Evolutionary conservation across 208 protist genomes (phyloP).

Genomic region (Herpetomonas samuelpessoai): DNA sequence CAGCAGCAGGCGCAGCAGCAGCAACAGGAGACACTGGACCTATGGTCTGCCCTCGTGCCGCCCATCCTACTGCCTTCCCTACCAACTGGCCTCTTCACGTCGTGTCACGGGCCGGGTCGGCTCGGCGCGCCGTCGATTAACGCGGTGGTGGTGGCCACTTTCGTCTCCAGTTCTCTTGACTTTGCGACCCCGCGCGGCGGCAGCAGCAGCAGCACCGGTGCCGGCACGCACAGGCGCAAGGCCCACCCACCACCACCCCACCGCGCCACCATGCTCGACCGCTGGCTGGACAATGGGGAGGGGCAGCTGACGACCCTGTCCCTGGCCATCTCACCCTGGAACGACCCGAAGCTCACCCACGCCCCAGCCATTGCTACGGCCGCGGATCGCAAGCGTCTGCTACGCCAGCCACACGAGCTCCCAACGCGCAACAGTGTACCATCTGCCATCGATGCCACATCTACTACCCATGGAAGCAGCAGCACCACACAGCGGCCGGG

Average conservation of each 20-base stretch:
- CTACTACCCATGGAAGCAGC: neutral
- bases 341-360: slow-evolving; percentile 36
- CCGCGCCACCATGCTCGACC: neutral
- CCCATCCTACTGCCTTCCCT: slow-evolving; percentile 57
- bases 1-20: slow-evolving; percentile 23
- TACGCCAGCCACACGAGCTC: slow-evolving; percentile 8
- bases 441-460: no score
- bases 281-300: neutral
- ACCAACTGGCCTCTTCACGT: slow-evolving; percentile 37
- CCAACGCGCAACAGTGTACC: slow-evolving; percentile 1
- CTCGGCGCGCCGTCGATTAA: slow-evolving; percentile 72
- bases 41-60: slow-evolving; percentile 58
- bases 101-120: slow-evolving; percentile 22
- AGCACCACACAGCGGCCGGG: slow-evolving; percentile 1
- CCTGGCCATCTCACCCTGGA: slow-evolving; percentile 54
- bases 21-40: slow-evolving; percentile 28
- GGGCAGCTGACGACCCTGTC: slow-evolving; percentile 29
- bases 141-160: slow-evolving; percentile 56
- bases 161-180: slow-evolving; percentile 6
- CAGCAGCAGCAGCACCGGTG: neutral
- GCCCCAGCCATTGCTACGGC: slow-evolving; percentile 22
- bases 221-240: slow-evolving; percentile 12
- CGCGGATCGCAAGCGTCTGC: slow-evolving; percentile 26
- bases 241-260: neutral
- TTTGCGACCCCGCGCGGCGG: neutral